phyloP scores from a whole-genome alignment of 2,329 filamentous ascomycete species.

The Xylariaceae sp. region DNA sequence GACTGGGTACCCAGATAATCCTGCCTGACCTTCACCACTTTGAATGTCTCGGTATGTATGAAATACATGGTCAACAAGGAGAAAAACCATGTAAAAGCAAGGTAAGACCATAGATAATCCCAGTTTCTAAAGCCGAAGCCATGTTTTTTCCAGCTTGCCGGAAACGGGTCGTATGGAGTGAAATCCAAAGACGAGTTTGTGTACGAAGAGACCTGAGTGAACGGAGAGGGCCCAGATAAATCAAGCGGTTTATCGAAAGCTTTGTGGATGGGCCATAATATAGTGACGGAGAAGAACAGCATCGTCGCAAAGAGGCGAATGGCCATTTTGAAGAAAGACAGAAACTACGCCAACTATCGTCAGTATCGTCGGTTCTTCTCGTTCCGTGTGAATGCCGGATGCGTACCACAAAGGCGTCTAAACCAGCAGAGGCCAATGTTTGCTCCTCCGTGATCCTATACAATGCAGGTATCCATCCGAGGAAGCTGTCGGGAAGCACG shows the following conservation, averaged over 20 bases:
- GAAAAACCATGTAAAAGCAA: constrained; percentile 93
- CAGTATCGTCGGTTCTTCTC: constrained; percentile 1
- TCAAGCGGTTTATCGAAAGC: constrained; percentile 43
- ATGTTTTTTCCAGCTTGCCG: constrained; percentile 13
- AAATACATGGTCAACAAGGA: constrained; percentile 75
- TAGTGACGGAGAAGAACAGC: constrained; percentile 70
- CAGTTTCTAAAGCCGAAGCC: constrained; percentile 22
- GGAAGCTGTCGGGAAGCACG: constrained; percentile 72
- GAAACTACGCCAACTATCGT: constrained; percentile 50
- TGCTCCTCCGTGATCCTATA: constrained; percentile 84
- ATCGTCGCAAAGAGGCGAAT: constrained; percentile 75
- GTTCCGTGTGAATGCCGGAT: constrained; percentile 31
- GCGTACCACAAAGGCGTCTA: constrained; percentile 83
- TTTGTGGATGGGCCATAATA: constrained; percentile 82
- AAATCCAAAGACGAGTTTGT: constrained; percentile 3
- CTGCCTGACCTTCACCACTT: constrained; percentile 80
- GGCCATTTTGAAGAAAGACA: constrained; percentile 94
- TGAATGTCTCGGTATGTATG: constrained; percentile 75
- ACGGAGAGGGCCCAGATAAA: neutral
- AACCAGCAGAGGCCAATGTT: constrained; percentile 79
- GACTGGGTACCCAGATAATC: constrained; percentile 89
- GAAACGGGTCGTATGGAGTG: constrained; percentile 3
- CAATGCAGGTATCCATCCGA: constrained; percentile 88
- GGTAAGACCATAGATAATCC: constrained; percentile 81
- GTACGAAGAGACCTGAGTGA: too few relatives aligned